Base-by-base conservation (phyloP, 83 land plant genomes). In the Diphasiastrum complanatum region DNA sequence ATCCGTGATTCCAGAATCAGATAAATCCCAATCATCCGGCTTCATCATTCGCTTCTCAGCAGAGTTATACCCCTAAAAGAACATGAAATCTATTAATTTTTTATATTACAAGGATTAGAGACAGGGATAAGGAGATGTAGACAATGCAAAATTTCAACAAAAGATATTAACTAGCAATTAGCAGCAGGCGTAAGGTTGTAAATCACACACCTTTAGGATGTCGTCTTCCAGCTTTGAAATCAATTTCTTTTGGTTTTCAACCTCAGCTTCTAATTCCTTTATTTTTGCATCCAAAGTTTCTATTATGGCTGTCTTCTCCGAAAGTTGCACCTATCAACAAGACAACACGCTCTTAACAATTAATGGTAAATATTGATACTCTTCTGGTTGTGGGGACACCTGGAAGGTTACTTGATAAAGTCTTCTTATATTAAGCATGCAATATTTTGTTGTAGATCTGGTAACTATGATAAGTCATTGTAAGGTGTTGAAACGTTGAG, bases 221-320 rank as follows among this genome's bases (percentile, higher is more conserved):
- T 93, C 99, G 33, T 93, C 99, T 70, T 93, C 99, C 10, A 93
- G 77, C 67, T 89, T 93, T 57, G 84, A 63, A 52, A 89, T 93
- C 14, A 93, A 67, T 56, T 67, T 77, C 65, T 89, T 86, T 53
- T 93, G 99, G 56, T 89, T 85, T 45, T 81, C 72, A 31, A 83
- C 75, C 72, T 85, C 82, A 6, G 49, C 72, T 14, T 75, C 81
- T 12, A 93, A 71, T 57, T 81, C 81, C 50, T 61, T 74, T 30
- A 76, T 72, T 54, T 71, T 83, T 27, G 55, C 77, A 74, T 93
- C 92, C 23, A 86, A 72, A 47, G 74, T 68, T 51, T 83, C 84
- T 46, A 78, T 66, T 37, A 64, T 68, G 51, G 68, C 60, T 49
- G 75, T 51, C 60, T 81, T 89, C 61, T 93, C 99, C 40, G 92